Evolutionary conservation across 2,329 filamentous ascomycete genomes (phyloP), one percentile per base, ranked within the genome.

Genomic region (Lecanicillium sp.): DNA sequence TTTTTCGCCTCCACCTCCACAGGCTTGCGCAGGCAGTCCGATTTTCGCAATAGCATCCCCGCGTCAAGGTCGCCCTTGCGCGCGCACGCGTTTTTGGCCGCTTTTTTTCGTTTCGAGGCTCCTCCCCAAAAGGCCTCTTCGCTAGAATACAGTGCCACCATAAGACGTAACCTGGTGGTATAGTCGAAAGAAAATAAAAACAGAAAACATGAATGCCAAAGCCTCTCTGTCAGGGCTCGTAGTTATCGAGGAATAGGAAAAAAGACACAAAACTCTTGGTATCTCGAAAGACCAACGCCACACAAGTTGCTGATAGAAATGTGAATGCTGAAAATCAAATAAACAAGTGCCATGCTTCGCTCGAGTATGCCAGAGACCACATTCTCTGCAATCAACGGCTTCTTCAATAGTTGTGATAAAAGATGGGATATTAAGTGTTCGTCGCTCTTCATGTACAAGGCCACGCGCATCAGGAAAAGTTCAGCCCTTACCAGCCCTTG

Each of bases 401-500:
- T 31, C 32, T 31, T 22, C 35, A 8, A 18, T 17, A 13, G 38
- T 32, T 17, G 33, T 31, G 14, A 30, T 34, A 17, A 25, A 17
- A 35, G 22, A 29, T 35, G 27, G 29, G 18, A 14, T n/a, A n/a
- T n/a, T n/a, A n/a, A n/a, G n/a, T n/a, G 2, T n/a, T 11, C 13
- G 31, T 34, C n/a, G 37, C 29, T 32, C 3, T 28, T n/a, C n/a
- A n/a, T n/a, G n/a, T n/a, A n/a, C n/a, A n/a, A n/a, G 29, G 12
- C 2, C 10, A 32, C 4, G 29, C 29, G 14, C 15, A 14, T 12
- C 15, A 22, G 15, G 30, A 17, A 15, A n/a, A 15, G 22, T 25
- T 11, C 6, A 14, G 20, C 14, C 35, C 48, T 55, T 50, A 65
- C 62, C 62, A 65, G 29, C 62, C 62, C 53, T 65, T 65, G 43